These are phyloP conservation scores for Picea abies DNA, from an alignment of 83 land plant species.

Conservation along the genomic window DNA sequence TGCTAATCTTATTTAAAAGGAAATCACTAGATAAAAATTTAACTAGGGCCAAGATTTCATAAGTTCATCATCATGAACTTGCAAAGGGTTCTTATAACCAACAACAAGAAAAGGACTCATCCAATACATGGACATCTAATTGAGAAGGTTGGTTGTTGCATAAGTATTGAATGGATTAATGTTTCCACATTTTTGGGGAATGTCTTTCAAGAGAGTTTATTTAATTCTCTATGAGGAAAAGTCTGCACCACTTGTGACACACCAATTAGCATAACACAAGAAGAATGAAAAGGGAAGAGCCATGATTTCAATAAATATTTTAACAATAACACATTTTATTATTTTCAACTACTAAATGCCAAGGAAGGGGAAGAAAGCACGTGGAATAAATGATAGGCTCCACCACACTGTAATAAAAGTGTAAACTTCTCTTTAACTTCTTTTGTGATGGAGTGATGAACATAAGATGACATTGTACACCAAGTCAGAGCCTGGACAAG, in stretches of 20 bases:
- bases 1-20: too few relatives aligned
- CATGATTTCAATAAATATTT: slow-evolving; percentile 18
- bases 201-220: slow-evolving; percentile 45
- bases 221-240: neutral
- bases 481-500: neutral
- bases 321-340: neutral
- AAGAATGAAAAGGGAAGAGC: slow-evolving; percentile 24
- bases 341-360: slow-evolving; percentile 17
- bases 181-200: neutral
- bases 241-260: slow-evolving; percentile 19
- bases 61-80: slow-evolving; percentile 11
- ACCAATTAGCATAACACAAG: slow-evolving; percentile 27
- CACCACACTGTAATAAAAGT: slow-evolving; percentile 28
- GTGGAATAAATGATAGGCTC: slow-evolving; percentile 26
- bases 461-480: neutral
- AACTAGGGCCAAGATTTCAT: too few relatives aligned
- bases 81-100: slow-evolving; percentile 56
- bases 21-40: too few relatives aligned
- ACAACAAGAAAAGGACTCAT: slow-evolving; percentile 50
- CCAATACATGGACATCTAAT: slow-evolving; percentile 73
- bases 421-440: slow-evolving; percentile 23
- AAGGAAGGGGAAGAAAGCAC: slow-evolving; percentile 21
- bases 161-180: slow-evolving; percentile 9
- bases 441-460: neutral
- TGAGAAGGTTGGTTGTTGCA: slow-evolving; percentile 47